These are phyloP conservation scores for Trypanosoma lewisi DNA, from an alignment of 208 protist species.

Conservation along the genomic window DNA sequence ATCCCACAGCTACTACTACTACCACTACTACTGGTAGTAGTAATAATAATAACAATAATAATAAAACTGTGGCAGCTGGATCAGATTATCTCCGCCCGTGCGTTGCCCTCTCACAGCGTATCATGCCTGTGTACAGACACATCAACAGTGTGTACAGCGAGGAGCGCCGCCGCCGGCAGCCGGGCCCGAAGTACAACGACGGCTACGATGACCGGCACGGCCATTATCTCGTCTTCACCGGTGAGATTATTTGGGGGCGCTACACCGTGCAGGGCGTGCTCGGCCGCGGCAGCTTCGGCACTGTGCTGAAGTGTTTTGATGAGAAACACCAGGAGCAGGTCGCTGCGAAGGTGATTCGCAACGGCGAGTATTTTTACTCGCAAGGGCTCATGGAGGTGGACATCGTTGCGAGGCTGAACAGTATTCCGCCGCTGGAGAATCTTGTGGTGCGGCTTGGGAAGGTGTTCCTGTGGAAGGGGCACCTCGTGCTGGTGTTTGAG, in stretches of 20 bases:
- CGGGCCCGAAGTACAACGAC: slow-evolving; percentile 22
- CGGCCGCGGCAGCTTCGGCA: slow-evolving; percentile 89
- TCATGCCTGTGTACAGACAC: slow-evolving; percentile 21
- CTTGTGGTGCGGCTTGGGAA: slow-evolving; percentile 78
- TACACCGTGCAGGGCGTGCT: slow-evolving; percentile 84
- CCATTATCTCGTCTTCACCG: slow-evolving; percentile 71
- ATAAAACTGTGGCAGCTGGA: too few relatives aligned
- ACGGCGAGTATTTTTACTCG: slow-evolving; percentile 64
- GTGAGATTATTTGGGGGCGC: slow-evolving; percentile 69
- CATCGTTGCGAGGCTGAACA: slow-evolving; percentile 75
- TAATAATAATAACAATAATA: too few relatives aligned
- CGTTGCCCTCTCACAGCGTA: slow-evolving; percentile 19
- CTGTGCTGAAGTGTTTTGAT: slow-evolving; percentile 80
- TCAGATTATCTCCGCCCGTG: slow-evolving; percentile 19
- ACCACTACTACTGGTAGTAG: not conserved
- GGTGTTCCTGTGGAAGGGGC: slow-evolving; percentile 83
- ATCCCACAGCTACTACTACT: not conserved
- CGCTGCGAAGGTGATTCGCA: slow-evolving; percentile 87
- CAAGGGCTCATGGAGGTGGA: slow-evolving; percentile 84
- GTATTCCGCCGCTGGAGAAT: slow-evolving; percentile 47
- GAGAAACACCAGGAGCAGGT: slow-evolving; percentile 68
- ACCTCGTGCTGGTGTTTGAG: slow-evolving; percentile 97
- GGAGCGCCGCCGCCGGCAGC: slow-evolving; percentile 18
- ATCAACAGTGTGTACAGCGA: slow-evolving; percentile 26
- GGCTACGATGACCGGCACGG: slow-evolving; percentile 80